Evolutionary conservation across 345 rosid genomes (phyloP), one percentile per base, ranked within the genome.

Genomic region (Eucalyptus victrix): DNA sequence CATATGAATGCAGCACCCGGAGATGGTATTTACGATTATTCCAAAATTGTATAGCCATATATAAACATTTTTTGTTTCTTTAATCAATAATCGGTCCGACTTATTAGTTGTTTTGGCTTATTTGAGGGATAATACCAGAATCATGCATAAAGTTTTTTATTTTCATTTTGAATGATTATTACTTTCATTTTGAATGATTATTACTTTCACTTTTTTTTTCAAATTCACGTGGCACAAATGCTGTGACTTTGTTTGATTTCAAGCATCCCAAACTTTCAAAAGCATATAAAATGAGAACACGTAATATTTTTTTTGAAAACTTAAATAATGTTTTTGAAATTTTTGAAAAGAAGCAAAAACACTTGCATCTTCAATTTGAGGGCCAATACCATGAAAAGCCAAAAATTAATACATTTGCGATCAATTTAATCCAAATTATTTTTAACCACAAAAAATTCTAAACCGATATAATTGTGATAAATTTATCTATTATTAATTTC

Each of bases 391-490:
- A 12, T 0, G 0, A 28, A 28, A 60, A 60, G 7, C 14, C 16
- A 8, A 4, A 60, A 60, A 28, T 6, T 26, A 1, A 60, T 60
- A 60, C 1, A 26, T 2, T 12, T 60, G 2, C 3, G 8, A 60
- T 10, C 3, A 28, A 26, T 58, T 60, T 28, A 60, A 12, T 12
- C 17, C 2, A 28, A 28, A 28, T 6, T 11, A 2, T 58, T 58
- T 58, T 58, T 58, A 3, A 58, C 7, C 15, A 11, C 15, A 1
- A 58, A 26, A 42, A 26, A 26, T 1, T 0, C 6, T 1, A 60
- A 60, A 28, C 2, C 2, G 4, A 1, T 28, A 5, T 0, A 60
- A 26, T 60, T 60, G 1, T 12, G 1, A 60, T 13, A 60, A 60
- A 60, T 28, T 60, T 60, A 60, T 28, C 1, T 4, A 26, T 28